phyloP scores from a whole-genome alignment of 116 monocot species.

The Dioscorea cayenensis region DNA sequence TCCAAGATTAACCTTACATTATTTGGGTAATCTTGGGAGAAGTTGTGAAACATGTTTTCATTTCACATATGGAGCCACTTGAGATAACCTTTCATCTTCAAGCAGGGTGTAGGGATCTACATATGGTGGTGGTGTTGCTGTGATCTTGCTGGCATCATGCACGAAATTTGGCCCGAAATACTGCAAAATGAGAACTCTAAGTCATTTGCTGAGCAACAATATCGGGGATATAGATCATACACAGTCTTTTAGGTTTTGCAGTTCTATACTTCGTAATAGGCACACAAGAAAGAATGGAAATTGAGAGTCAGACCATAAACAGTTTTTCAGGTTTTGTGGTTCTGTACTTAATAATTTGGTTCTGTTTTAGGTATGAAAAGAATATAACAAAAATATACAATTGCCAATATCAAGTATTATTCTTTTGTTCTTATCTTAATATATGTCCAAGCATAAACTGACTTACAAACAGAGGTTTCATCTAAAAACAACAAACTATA shows the following conservation, averaged over 20 bases:
- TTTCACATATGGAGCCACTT: slow-evolving; percentile 39
- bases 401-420: too few relatives aligned
- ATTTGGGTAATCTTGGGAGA: too few relatives aligned
- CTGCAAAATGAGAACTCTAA: slow-evolving; percentile 23
- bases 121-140: slow-evolving; percentile 42
- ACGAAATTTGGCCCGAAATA: slow-evolving; percentile 78
- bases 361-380: too few relatives aligned
- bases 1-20: background rate
- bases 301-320: background rate
- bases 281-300: too few relatives aligned
- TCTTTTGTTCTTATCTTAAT: too few relatives aligned
- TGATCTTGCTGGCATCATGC: slow-evolving; percentile 67
- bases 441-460: too few relatives aligned
- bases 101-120: slow-evolving; percentile 69
- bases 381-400: too few relatives aligned
- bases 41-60: slow-evolving; percentile 4
- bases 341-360: background rate
- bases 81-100: slow-evolving; percentile 68
- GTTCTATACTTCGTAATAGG: too few relatives aligned
- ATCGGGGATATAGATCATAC: too few relatives aligned
- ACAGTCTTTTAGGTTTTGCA: too few relatives aligned
- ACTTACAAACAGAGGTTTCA: too few relatives aligned
- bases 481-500: too few relatives aligned
- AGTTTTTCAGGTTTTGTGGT: background rate
- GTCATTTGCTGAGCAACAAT: background rate